Evolutionary conservation across 257 asterid genomes (phyloP).

Genomic region (Solanum etuberosum): DNA sequence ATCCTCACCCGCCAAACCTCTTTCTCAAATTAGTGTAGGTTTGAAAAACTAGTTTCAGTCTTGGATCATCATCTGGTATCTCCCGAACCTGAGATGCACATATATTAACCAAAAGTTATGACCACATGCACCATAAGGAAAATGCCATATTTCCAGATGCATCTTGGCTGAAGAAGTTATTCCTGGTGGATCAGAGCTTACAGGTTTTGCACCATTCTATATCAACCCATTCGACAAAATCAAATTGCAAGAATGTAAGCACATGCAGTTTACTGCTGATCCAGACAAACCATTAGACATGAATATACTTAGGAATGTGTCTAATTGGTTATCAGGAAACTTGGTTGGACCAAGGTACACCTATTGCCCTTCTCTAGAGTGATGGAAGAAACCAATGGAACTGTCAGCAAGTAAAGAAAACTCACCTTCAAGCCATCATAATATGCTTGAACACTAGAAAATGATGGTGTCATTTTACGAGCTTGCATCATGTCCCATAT

Average conservation of each 20-base stretch:
- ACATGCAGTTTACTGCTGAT: background rate
- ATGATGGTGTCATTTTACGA: slow-evolving; percentile 31
- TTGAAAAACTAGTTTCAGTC: slow-evolving; percentile 38
- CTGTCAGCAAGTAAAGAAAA: background rate
- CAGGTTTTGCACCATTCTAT: background rate
- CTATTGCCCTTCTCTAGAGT: background rate
- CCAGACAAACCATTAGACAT: background rate
- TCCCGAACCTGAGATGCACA: slow-evolving; percentile 52
- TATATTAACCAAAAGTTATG: background rate
- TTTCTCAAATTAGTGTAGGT: slow-evolving; percentile 26
- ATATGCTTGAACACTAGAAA: slow-evolving; percentile 67
- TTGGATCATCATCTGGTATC: slow-evolving; percentile 84
- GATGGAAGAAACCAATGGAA: background rate
- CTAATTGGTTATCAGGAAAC: background rate
- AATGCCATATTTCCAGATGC: background rate
- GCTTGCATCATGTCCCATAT: slow-evolving; percentile 87
- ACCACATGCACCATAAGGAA: background rate
- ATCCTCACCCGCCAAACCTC: slow-evolving; percentile 12
- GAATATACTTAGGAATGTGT: background rate
- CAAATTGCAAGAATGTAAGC: background rate
- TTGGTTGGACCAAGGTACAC: background rate
- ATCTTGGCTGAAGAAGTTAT: background rate
- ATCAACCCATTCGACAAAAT: background rate
- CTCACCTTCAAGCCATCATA: slow-evolving; percentile 68
- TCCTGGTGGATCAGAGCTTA: background rate